Base-by-base conservation (phyloP, 2,329 filamentous ascomycete genomes). In the Drechslerella stenobrocha region DNA sequence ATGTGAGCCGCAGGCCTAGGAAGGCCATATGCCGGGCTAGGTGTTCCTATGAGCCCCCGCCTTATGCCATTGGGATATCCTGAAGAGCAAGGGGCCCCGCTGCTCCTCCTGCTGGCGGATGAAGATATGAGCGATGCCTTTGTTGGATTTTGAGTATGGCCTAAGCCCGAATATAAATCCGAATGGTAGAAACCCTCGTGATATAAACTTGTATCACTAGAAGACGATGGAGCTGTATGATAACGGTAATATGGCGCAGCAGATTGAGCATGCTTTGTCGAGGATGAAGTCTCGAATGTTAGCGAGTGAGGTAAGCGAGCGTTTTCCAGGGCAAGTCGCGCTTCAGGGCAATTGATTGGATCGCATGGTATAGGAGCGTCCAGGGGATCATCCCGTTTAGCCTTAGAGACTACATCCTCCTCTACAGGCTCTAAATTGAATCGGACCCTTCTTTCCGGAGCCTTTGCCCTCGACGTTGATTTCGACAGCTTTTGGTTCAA, bases 291-390 rank as follows among this genome's bases (percentile, higher is more conserved):
- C 18, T 56, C 60, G 2, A 45, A 20, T 8, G 35, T 18, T 11
- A 59, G 7, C 5, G 63, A 9, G 42, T 67, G 63, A 9, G 32
- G 13, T 9, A 67, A 35, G 2, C 63, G 55, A 8, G 44, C 63
- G 30, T 67, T 55, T 52, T 67, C 63, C 18, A 67, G 63, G 9
- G 50, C 35, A 7, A 60, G 50, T 2, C 63, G 55, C 6, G 50
- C 20, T 18, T 60, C 51, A 6, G 55, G 45, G 4, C 63, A 67
- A 7, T 67, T 56, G 2, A 56, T 24, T 24, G 63, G 63, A 52
- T 67, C 59, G 23, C 63, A 67, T 13, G 63, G 63, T 52, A 67
- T 67, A 2, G 63, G 63, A 26, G 44, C 45, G 47, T 47, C 44
- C 7, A 47, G 22, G 7, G 42, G 9, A 23, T 46, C 42, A 8